Percentiles rank a stretch among this genome's conserved stretches.
Conservation (phyloP, 495 filamentous ascomycete species). For the Lindgomyces ingoldianus region DNA sequence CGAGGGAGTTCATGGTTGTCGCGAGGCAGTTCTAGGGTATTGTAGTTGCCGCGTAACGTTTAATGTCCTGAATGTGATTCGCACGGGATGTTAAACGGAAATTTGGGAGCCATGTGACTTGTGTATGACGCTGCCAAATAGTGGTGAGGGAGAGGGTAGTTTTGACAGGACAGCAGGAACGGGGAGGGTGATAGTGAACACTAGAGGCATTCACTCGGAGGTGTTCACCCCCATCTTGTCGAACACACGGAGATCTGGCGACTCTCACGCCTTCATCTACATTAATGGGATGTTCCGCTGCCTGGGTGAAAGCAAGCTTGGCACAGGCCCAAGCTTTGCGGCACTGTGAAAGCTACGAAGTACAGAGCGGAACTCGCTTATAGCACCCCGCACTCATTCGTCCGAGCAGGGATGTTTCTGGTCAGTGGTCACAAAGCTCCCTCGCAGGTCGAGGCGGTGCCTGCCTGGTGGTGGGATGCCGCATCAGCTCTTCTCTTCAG, state of each 20-base stretch:
- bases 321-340: too few relatives aligned
- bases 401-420: not conserved
- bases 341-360: too few relatives aligned
- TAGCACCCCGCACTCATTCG: conserved; percentile 13
- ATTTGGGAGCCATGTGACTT: conserved; percentile 17
- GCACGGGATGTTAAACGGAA: not conserved
- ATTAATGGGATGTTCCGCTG: too few relatives aligned
- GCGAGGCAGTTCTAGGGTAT: not conserved
- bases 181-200: too few relatives aligned
- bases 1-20: conserved; percentile 11
- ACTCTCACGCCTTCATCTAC: too few relatives aligned
- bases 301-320: too few relatives aligned
- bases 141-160: not conserved
- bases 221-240: too few relatives aligned
- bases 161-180: too few relatives aligned
- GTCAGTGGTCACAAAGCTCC: not conserved
- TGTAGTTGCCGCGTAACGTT: not conserved
- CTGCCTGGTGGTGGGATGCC: not conserved
- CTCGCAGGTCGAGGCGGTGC: not conserved
- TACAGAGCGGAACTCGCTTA: too few relatives aligned
- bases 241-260: too few relatives aligned
- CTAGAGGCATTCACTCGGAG: too few relatives aligned
- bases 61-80: not conserved
- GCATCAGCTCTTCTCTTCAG: not conserved
- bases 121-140: not conserved